phyloP scores from a whole-genome alignment of 352 stramenopile species.

The Globisporangium paroecandrum region DNA sequence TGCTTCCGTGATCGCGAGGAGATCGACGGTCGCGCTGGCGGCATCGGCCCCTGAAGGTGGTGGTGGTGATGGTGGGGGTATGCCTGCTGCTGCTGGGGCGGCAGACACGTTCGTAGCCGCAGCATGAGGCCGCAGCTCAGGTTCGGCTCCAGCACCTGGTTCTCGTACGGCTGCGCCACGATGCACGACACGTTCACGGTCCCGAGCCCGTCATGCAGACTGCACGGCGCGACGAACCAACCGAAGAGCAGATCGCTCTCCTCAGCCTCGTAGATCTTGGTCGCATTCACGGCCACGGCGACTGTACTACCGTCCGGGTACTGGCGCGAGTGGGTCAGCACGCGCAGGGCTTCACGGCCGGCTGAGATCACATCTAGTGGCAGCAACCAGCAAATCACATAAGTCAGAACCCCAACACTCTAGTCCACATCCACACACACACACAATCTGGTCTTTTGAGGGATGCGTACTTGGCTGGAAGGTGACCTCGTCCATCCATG shows the following conservation, averaged over 20 bases:
- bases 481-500: constrained; percentile 46
- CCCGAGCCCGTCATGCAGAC: constrained; percentile 24
- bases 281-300: constrained; percentile 34
- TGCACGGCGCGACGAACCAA: constrained; percentile 51
- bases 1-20: constrained; percentile 1
- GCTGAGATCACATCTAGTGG: constrained; percentile 16
- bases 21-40: not conserved
- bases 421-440: not conserved
- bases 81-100: constrained; percentile 1
- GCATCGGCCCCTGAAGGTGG: not conserved
- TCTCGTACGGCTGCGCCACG: constrained; percentile 30
- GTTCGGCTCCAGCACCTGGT: constrained; percentile 29
- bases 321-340: constrained; percentile 53
- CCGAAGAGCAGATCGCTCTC: constrained; percentile 48
- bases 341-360: constrained; percentile 14
- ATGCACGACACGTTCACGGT: constrained; percentile 60
- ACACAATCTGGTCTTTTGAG: not conserved
- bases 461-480: constrained; percentile 28
- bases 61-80: not conserved
- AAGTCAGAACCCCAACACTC: not conserved
- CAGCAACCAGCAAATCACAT: not conserved
- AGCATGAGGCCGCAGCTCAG: constrained; percentile 51
- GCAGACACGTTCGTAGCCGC: constrained; percentile 33
- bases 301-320: constrained; percentile 60
- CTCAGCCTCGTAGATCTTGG: constrained; percentile 19